Percentiles rank a stretch among this genome's conserved stretches.
Evolutionary conservation across 2,329 filamentous ascomycete species (phyloP).

Genomic region (Karstenula rhodostoma): DNA sequence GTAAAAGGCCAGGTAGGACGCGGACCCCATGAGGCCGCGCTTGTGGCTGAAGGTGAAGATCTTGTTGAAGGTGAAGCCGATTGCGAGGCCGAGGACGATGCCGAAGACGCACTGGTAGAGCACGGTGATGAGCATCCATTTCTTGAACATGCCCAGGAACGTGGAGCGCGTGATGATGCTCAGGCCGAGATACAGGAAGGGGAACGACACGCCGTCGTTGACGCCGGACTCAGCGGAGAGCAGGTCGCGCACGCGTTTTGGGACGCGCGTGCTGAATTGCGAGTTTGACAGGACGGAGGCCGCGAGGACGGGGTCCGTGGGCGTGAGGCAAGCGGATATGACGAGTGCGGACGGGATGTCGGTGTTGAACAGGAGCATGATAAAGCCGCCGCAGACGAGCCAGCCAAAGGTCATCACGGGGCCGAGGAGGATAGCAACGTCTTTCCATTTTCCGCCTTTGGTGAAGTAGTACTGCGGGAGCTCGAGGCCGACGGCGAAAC

Average conservation of each 20-base stretch:
- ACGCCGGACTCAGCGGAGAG: conserved; percentile 64
- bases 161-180: conserved; percentile 53
- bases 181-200: conserved; percentile 64
- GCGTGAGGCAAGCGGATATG: conserved; percentile 64
- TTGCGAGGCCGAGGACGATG: conserved; percentile 55
- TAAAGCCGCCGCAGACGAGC: conserved; percentile 58
- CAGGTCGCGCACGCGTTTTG: conserved; percentile 60
- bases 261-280: conserved; percentile 61
- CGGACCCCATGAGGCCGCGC: conserved; percentile 56
- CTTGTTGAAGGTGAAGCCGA: conserved; percentile 59
- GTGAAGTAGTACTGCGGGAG: conserved; percentile 57
- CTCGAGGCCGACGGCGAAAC: conserved; percentile 49
- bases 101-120: conserved; percentile 64
- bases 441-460: conserved; percentile 57
- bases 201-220: conserved; percentile 65
- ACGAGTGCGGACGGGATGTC: conserved; percentile 58
- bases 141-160: conserved; percentile 53
- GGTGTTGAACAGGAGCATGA: conserved; percentile 57
- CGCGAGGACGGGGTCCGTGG: conserved; percentile 65
- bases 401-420: conserved; percentile 62
- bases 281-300: conserved; percentile 63
- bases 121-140: conserved; percentile 63
- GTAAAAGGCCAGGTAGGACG: conserved; percentile 64
- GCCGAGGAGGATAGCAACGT: conserved; percentile 58
- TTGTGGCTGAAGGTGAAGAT: conserved; percentile 58